Evolutionary conservation across 345 rosid species (phyloP), one percentile per base, ranked within the genome.

Genomic region (Geranium brycei): DNA sequence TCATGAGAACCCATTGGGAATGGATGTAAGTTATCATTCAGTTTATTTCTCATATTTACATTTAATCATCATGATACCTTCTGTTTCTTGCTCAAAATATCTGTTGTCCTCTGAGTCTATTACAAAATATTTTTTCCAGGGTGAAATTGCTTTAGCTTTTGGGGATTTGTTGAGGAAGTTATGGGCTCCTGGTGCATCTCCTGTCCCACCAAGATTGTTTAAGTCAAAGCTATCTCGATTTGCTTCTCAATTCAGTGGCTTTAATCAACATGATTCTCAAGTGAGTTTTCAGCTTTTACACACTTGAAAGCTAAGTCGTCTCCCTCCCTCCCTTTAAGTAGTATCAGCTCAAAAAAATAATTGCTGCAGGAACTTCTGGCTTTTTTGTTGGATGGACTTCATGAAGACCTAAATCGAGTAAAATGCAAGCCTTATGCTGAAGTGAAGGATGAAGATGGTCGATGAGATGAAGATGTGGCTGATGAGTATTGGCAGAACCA

Each of bases 181-280:
- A 66, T 93, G 97, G 99, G 87, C 89, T 70, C 92, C 97, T 72
- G 95, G 95, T 75, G 92, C 95, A 67, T 60, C 85, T 67, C 84
- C 95, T 13, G 84, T 91, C 69, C 74, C 92, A 60, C 99, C 99
- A 63, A 81, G 84, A 81, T 84, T 78, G 4, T 93, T 93, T 80
- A 93, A 93, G 82, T 81, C 88, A 57, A 93, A 93, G 84, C 96
- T 93, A 71, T 87, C 95, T 77, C 89, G 87, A 28, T 93, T 93
- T 78, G 96, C 99, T 73, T 86, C 92, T 77, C 99, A 90, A 67
- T 93, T 93, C 73, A 85, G 80, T 80, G 96, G 97, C 72, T 93
- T 76, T 75, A 93, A 88, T 82, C 99, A 93, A 84, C 99, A 93
- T 80, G 99, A 90, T 88, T 93, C 99, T 72, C 99, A 93, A 88